These are phyloP conservation scores for Halophytophthora polymorphica DNA, from an alignment of 352 stramenopile genomes.

Conservation along the genomic window DNA sequence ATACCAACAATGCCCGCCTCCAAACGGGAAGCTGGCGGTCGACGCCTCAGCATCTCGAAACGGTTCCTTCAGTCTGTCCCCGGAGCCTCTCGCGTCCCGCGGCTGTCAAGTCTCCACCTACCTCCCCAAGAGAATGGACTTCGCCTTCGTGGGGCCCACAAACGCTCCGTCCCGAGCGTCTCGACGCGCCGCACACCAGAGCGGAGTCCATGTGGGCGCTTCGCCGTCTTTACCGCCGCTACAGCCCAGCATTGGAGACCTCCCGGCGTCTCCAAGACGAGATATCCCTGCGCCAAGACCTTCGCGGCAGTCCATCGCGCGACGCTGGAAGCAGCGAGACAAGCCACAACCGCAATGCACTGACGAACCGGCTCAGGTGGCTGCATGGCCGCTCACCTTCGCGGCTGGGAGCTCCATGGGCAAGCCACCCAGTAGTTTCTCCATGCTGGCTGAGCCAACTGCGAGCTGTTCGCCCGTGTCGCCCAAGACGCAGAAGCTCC, in stretches of 20 bases:
- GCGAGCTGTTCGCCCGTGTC: slow-evolving; percentile 16
- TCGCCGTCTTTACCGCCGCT: slow-evolving; percentile 1
- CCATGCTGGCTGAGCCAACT: slow-evolving; percentile 11
- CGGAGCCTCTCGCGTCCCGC: not conserved
- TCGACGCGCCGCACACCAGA: too few relatives aligned
- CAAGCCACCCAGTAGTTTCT: slow-evolving; percentile 3
- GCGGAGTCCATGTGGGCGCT: too few relatives aligned
- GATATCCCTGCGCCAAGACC: not conserved
- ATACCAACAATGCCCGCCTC: too few relatives aligned
- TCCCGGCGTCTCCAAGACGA: slow-evolving; percentile 8
- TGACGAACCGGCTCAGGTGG: slow-evolving; percentile 26
- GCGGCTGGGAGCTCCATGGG: slow-evolving; percentile 12
- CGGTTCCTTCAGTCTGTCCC: too few relatives aligned
- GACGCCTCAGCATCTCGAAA: too few relatives aligned
- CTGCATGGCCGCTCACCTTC: slow-evolving; percentile 38
- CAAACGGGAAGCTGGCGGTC: too few relatives aligned
- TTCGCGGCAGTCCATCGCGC: not conserved
- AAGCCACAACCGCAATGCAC: slow-evolving; percentile 9
- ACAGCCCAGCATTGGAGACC: too few relatives aligned
- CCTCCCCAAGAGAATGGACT: not conserved
- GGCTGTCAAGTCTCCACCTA: not conserved
- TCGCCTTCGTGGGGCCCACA: too few relatives aligned
- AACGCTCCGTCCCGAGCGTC: too few relatives aligned
- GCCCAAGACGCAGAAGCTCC: slow-evolving; percentile 20
- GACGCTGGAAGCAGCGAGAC: slow-evolving; percentile 14